These are phyloP conservation scores for Globisporangium echinulatum DNA, from an alignment of 352 stramenopile species.

Conservation along the genomic window DNA sequence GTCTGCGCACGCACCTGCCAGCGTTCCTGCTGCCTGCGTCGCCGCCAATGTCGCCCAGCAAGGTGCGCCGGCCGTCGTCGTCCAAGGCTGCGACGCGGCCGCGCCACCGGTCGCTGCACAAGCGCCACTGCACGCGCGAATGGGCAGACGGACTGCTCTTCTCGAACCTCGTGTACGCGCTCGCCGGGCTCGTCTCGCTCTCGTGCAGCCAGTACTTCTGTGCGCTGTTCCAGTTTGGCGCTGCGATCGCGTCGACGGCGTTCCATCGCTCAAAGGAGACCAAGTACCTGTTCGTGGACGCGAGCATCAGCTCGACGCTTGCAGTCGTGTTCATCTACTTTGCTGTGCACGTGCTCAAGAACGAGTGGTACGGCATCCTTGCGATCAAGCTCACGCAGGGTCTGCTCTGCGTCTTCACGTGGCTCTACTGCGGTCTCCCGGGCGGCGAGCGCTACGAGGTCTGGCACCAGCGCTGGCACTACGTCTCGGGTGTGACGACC, in stretches of 20 bases:
- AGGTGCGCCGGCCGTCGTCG: conserved; percentile 27
- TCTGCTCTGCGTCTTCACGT: conserved; percentile 62
- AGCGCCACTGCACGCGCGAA: conserved; percentile 30
- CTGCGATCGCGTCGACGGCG: conserved; percentile 61
- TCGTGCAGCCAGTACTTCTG: conserved; percentile 70
- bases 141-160: conserved; percentile 80
- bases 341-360: conserved; percentile 51
- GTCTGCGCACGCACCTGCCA: conserved; percentile 18
- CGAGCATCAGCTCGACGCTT: conserved; percentile 69
- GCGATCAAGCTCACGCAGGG: conserved; percentile 51
- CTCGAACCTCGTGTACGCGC: conserved; percentile 72
- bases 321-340: conserved; percentile 66
- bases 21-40: conserved; percentile 13
- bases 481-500: conserved; percentile 71
- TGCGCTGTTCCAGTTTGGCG: conserved; percentile 58
- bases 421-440: conserved; percentile 76
- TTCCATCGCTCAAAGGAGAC: conserved; percentile 83
- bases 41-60: conserved; percentile 7
- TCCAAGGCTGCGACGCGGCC: conserved; percentile 17
- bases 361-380: conserved; percentile 76
- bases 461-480: conserved; percentile 81
- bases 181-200: conserved; percentile 64
- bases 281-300: conserved; percentile 73
- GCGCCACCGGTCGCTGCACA: conserved; percentile 25
- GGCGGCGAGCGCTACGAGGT: conserved; percentile 67